A percentile compares a stretch with the other conserved stretches of the same genome.
Conservation (phyloP, 495 filamentous ascomycete genomes). For the Aspergillus cavernicola region DNA sequence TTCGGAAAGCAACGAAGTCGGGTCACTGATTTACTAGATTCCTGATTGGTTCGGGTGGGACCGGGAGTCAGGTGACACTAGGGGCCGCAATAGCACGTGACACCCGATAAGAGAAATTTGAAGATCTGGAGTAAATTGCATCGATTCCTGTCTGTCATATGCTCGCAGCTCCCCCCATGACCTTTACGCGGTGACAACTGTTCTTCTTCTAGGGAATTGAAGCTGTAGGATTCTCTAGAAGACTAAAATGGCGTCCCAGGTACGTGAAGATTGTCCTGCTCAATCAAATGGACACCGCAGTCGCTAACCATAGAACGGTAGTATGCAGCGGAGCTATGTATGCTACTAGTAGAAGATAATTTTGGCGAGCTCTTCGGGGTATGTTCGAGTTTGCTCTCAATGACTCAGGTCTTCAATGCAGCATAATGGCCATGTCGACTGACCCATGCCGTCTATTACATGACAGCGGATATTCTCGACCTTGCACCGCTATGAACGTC, state of each 20-base stretch:
- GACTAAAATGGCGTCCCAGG: conserved; percentile 53
- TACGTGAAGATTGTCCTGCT: conserved; percentile 24
- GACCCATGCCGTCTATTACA: conserved; percentile 2
- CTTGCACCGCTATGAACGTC: conserved; percentile 72
- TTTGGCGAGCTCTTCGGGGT: conserved; percentile 90
- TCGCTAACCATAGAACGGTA: conserved; percentile 40
- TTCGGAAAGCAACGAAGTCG: conserved; percentile 50
- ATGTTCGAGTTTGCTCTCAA: conserved; percentile 33
- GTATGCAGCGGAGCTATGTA: conserved; percentile 75
- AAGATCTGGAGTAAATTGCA: too few relatives aligned
- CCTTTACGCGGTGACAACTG: conserved; percentile 57
- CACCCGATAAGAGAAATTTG: conserved; percentile 43
- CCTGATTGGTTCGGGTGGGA: conserved; percentile 46
- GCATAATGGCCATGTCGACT: background rate
- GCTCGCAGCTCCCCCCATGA: conserved; percentile 37
- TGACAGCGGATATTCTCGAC: conserved; percentile 71
- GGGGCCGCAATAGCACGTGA: conserved; percentile 22
- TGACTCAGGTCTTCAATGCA: background rate
- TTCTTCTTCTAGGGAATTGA: conserved; percentile 61
- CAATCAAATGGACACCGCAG: background rate
- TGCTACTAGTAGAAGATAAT: conserved; percentile 80
- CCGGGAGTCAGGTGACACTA: conserved; percentile 39
- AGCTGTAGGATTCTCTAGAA: conserved; percentile 67
- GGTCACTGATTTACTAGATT: conserved; percentile 39
- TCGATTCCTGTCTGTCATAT: too few relatives aligned